A percentile compares a stretch with the other conserved stretches of the same genome.
phyloP scores from a whole-genome alignment of 2,329 filamentous ascomycete genomes.

The Calonectria crousiana region DNA sequence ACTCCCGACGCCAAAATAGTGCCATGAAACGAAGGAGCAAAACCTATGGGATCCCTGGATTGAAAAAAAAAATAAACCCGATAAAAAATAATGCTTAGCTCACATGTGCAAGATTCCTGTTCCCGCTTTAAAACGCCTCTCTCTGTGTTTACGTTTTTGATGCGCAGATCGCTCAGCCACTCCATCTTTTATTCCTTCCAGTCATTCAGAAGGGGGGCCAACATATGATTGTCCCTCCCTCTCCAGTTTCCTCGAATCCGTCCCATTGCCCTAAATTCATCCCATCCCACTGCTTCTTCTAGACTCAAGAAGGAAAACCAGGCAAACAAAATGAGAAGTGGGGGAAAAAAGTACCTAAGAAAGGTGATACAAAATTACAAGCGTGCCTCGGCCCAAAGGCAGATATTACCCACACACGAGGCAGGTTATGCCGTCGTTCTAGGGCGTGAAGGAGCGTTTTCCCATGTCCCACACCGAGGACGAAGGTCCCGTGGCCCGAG shows the following conservation, averaged over 20 bases:
- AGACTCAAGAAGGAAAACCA: slow-evolving; percentile 1
- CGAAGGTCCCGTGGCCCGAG: slow-evolving; percentile 34
- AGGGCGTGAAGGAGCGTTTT: not conserved
- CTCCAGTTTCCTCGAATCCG: not conserved
- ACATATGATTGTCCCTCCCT: not conserved
- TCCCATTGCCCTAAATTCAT: not conserved
- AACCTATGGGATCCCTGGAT: slow-evolving; percentile 37
- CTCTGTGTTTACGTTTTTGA: slow-evolving; percentile 29
- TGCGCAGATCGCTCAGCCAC: slow-evolving; percentile 16
- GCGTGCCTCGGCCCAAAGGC: slow-evolving; percentile 38
- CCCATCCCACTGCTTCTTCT: not conserved
- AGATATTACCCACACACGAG: slow-evolving; percentile 18
- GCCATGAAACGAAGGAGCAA: slow-evolving; percentile 29
- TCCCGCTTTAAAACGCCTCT: slow-evolving; percentile 39
- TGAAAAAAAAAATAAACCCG: not conserved
- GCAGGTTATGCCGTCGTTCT: not conserved
- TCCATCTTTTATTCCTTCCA: slow-evolving; percentile 10
- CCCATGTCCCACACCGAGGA: not conserved
- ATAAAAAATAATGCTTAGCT: slow-evolving; percentile 22
- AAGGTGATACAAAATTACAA: slow-evolving; percentile 1
- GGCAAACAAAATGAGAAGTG: slow-evolving; percentile 14
- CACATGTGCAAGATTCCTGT: slow-evolving; percentile 39
- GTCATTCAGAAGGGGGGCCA: not conserved
- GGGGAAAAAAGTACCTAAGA: slow-evolving; percentile 1
- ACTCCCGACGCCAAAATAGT: slow-evolving; percentile 35